Percentiles rank a stretch among this genome's conserved stretches.
Evolutionary conservation across 2,329 filamentous ascomycete genomes (phyloP).

Genomic region (Aureobasidium pullulans): DNA sequence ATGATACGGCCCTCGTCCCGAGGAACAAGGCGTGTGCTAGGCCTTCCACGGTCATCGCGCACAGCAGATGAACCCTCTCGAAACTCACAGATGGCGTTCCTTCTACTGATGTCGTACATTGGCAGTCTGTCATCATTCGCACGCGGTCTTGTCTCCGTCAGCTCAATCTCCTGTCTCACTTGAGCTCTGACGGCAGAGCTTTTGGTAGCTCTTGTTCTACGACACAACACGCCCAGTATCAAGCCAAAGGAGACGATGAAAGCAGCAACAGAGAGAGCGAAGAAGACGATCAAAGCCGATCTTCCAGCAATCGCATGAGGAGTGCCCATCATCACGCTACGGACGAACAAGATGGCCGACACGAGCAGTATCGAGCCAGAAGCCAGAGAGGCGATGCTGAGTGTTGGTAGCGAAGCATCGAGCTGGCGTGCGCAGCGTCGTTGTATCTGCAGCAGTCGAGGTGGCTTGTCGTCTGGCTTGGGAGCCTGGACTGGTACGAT

Average conservation of each 20-base stretch:
- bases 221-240: conserved; percentile 4
- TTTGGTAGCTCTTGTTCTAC: neutral
- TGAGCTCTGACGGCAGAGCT: neutral
- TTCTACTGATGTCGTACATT: neutral
- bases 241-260: neutral
- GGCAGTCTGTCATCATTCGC: neutral
- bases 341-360: neutral
- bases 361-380: conserved; percentile 3
- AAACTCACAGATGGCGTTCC: neutral
- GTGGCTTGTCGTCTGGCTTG: neutral
- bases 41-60: neutral
- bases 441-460: neutral
- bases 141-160: neutral
- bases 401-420: neutral
- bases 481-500: neutral
- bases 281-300: neutral
- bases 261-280: neutral
- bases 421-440: neutral
- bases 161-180: neutral
- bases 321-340: neutral
- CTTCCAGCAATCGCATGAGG: neutral
- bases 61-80: neutral
- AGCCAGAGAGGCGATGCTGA: neutral
- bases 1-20: neutral
- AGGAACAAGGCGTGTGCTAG: neutral